A percentile compares a stretch with the other conserved stretches of the same genome.
Evolutionary conservation across 352 stramenopile species (phyloP).

Genomic region (Phytophthora foliorum): DNA sequence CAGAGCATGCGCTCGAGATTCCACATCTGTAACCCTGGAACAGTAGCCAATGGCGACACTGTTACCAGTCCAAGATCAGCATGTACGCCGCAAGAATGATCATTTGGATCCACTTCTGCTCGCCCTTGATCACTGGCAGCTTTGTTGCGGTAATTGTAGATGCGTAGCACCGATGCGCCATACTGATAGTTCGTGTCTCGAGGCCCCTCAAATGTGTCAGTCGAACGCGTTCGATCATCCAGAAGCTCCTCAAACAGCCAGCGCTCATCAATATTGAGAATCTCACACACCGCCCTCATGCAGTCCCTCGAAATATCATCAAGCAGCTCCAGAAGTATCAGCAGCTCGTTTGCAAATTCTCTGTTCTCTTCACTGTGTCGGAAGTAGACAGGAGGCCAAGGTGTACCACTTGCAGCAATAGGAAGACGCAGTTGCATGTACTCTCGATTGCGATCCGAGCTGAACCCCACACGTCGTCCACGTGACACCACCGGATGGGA

Average conservation of each 20-base stretch:
- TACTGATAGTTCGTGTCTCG: slow-evolving; percentile 76
- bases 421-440: slow-evolving; percentile 82
- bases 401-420: slow-evolving; percentile 69
- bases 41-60: slow-evolving; percentile 77
- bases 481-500: slow-evolving; percentile 63
- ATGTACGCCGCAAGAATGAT: slow-evolving; percentile 81
- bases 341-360: slow-evolving; percentile 70
- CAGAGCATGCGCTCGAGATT: slow-evolving; percentile 88
- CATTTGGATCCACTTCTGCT: slow-evolving; percentile 52
- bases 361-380: slow-evolving; percentile 42
- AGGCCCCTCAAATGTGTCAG: slow-evolving; percentile 32
- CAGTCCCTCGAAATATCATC: slow-evolving; percentile 78
- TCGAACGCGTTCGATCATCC: slow-evolving; percentile 58
- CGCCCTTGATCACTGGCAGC: slow-evolving; percentile 9
- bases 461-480: slow-evolving; percentile 82
- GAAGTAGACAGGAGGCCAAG: slow-evolving; percentile 84
- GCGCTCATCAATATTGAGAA: slow-evolving; percentile 68
- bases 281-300: slow-evolving; percentile 79
- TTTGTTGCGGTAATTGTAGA: slow-evolving; percentile 91
- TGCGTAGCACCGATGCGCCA: slow-evolving; percentile 79
- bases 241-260: slow-evolving; percentile 80
- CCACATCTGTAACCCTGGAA: slow-evolving; percentile 88
- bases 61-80: slow-evolving; percentile 85
- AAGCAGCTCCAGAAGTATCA: slow-evolving; percentile 66
- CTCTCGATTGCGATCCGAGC: slow-evolving; percentile 73